These are phyloP conservation scores for Microbotryum violaceum DNA, from an alignment of 1,284 basidiomycete species.

Conservation along the genomic window DNA sequence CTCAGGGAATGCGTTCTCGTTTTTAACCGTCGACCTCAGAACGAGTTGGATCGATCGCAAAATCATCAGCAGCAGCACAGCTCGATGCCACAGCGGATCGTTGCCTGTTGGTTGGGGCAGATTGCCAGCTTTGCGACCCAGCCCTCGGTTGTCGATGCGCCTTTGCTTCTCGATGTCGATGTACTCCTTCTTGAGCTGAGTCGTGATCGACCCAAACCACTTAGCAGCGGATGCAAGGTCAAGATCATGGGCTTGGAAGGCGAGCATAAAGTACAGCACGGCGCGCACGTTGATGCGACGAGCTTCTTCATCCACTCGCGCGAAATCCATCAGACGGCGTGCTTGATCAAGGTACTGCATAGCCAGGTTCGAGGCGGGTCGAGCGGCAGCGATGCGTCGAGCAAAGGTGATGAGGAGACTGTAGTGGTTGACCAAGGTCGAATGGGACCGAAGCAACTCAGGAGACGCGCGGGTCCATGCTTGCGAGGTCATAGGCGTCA, in stretches of 20 bases:
- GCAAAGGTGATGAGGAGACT: conserved; percentile 68
- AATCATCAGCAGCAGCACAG: conserved; percentile 24
- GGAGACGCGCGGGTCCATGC: conserved; percentile 55
- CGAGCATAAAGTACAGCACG: conserved; percentile 63
- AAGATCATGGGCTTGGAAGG: conserved; percentile 56
- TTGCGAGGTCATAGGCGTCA: conserved; percentile 62
- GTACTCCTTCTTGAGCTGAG: conserved; percentile 55
- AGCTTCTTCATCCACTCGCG: conserved; percentile 59
- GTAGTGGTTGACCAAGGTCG: conserved; percentile 80
- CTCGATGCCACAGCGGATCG: conserved; percentile 18
- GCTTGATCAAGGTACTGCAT: conserved; percentile 55
- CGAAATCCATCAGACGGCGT: conserved; percentile 60
- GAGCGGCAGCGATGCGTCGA: conserved; percentile 60
- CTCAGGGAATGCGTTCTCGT: conserved; percentile 54
- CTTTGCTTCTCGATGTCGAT: conserved; percentile 35
- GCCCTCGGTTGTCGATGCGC: conserved; percentile 13
- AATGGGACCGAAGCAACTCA: conserved; percentile 52
- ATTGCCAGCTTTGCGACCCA: neutral
- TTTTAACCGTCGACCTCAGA: neutral
- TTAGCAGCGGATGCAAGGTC: conserved; percentile 53
- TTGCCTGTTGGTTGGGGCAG: neutral
- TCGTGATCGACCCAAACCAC: conserved; percentile 63
- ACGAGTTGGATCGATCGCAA: conserved; percentile 17
- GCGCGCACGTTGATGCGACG: conserved; percentile 68
- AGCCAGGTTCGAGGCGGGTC: conserved; percentile 58